Evolutionary conservation across 2,329 filamentous ascomycete species (phyloP).

Genomic region (Ciborinia camelliae): DNA sequence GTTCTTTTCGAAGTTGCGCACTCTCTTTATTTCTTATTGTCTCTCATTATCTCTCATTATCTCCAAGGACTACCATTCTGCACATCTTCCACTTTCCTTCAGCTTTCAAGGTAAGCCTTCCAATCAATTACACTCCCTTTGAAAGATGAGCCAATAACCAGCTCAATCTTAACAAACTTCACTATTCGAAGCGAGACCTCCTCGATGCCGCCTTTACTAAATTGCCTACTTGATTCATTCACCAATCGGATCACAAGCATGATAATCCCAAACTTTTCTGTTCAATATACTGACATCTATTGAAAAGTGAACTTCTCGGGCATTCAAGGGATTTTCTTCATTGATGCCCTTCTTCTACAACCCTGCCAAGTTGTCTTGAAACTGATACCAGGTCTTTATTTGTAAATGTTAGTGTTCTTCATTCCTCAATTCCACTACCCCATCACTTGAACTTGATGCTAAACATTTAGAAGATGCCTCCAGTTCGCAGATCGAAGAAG

Average conservation of each 20-base stretch:
- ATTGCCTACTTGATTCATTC: neutral
- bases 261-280: neutral
- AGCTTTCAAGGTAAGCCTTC: neutral
- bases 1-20: neutral
- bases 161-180: neutral
- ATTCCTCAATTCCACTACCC: neutral
- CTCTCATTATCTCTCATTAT: neutral
- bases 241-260: neutral
- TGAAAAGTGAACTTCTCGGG: neutral
- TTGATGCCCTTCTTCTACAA: neutral
- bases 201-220: slow-evolving; percentile 2
- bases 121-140: neutral
- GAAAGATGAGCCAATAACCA: neutral
- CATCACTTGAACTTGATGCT: neutral
- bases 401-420: neutral
- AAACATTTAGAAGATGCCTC: slow-evolving; percentile 7
- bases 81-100: neutral
- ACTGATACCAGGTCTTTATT: neutral
- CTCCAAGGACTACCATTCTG: neutral
- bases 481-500: neutral
- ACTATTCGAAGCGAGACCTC: slow-evolving; percentile 9
- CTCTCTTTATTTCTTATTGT: neutral
- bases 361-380: neutral
- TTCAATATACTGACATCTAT: neutral
- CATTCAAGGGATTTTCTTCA: neutral